Percentiles rank a stretch among this genome's conserved stretches.
phyloP scores from a whole-genome alignment of 1,284 basidiomycete genomes.

The Neolentinus lepideus region DNA sequence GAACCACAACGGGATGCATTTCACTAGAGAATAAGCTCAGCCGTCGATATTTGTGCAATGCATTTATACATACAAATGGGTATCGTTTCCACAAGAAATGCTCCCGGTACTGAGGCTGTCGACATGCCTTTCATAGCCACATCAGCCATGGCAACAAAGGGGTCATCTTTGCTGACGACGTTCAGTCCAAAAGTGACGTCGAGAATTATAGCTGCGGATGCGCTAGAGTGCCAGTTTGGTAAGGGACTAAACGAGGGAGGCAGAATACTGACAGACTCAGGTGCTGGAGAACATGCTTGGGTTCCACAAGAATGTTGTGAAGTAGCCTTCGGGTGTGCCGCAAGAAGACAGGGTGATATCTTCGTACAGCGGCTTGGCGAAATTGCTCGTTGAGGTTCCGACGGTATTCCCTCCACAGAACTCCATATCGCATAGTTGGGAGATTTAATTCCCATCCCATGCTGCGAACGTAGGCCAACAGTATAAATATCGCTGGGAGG shows the following conservation, averaged over 20 bases:
- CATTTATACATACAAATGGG: constrained; percentile 19
- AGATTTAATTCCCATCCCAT: constrained; percentile 20
- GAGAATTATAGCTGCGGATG: constrained; percentile 51
- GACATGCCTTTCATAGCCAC: constrained; percentile 36
- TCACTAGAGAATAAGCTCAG: constrained; percentile 14
- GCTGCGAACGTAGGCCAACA: constrained; percentile 9
- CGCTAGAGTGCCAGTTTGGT: constrained; percentile 25
- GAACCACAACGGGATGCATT: constrained; percentile 24
- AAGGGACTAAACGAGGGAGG: no score
- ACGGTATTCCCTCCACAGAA: constrained; percentile 21
- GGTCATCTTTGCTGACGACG: constrained; percentile 43
- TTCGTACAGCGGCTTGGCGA: constrained; percentile 9
- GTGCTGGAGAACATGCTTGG: constrained; percentile 21
- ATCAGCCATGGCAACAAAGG: constrained; percentile 50
- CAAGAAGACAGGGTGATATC: constrained; percentile 16
- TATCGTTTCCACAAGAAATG: constrained; percentile 27
- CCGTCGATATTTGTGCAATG: background rate
- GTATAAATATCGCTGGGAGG: constrained; percentile 3
- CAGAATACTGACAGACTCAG: constrained; percentile 20
- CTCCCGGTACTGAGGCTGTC: background rate
- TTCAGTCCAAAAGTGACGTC: constrained; percentile 62
- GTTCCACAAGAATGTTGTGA: constrained; percentile 21
- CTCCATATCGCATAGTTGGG: constrained; percentile 19
- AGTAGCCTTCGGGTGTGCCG: constrained; percentile 20
- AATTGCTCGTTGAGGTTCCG: constrained; percentile 22